These are phyloP conservation scores for Botrytis fragariae DNA, from an alignment of 2,329 filamentous ascomycete genomes.

Conservation along the genomic window DNA sequence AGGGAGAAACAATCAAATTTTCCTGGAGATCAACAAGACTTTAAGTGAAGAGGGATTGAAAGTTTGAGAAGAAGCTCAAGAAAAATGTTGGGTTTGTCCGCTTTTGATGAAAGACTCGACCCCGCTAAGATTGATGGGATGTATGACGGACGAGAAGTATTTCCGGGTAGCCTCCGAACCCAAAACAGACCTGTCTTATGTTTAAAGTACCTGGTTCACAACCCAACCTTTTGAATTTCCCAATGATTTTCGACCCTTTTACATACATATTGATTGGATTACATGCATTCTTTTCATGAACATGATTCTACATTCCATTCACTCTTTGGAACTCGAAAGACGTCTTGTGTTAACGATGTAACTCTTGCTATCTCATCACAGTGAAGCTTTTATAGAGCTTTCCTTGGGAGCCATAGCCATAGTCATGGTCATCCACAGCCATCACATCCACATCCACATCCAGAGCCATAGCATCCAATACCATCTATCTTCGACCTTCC, in stretches of 20 bases:
- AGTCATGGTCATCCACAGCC: not conserved
- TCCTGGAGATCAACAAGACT: conserved; percentile 21
- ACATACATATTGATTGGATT: not conserved
- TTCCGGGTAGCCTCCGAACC: conserved; percentile 16
- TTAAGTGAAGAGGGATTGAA: conserved; percentile 25
- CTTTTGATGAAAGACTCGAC: conserved; percentile 14
- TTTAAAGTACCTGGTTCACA: not conserved
- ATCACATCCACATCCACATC: not conserved
- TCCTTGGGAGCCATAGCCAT: not conserved
- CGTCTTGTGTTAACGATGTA: not conserved
- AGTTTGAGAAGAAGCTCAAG: conserved; percentile 22
- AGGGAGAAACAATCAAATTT: not conserved
- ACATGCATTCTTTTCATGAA: not conserved
- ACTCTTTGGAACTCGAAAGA: not conserved
- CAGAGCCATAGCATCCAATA: not conserved
- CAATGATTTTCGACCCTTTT: too few species aligned
- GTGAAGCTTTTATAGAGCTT: not conserved
- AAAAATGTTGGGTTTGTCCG: conserved; percentile 13
- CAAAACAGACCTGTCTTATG: not conserved
- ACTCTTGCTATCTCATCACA: not conserved
- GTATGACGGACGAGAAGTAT: conserved; percentile 16
- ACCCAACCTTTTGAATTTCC: not conserved
- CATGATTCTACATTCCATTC: not conserved
- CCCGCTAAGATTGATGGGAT: conserved; percentile 15
- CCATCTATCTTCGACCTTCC: not conserved